Percentiles rank a stretch among this genome's conserved stretches.
Evolutionary conservation across 192 early-diverging fungal species (phyloP).

Genomic region (Rhizophagus clarus): DNA sequence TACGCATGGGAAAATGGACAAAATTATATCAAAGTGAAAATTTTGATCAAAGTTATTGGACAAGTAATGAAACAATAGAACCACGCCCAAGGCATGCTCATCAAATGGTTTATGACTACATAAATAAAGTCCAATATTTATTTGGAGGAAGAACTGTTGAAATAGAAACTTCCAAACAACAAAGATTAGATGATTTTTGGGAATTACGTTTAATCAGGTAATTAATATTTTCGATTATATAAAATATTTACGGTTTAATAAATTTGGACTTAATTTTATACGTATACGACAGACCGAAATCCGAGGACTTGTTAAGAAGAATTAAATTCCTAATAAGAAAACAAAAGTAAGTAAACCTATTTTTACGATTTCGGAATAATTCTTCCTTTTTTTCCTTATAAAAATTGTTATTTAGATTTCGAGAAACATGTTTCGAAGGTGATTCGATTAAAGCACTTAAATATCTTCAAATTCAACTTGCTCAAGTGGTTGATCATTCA

Average conservation of each 20-base stretch:
- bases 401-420: not conserved
- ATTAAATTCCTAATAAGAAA: constrained; percentile 20
- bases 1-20: constrained; percentile 55
- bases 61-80: constrained; percentile 41
- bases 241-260: constrained; percentile 2
- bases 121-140: constrained; percentile 73
- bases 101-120: constrained; percentile 84
- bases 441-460: constrained; percentile 62
- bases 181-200: constrained; percentile 85
- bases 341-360: constrained; percentile 15
- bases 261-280: not conserved
- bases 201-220: constrained; percentile 71
- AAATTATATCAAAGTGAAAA: constrained; percentile 73
- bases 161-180: constrained; percentile 47
- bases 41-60: constrained; percentile 18
- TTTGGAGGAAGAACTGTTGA: constrained; percentile 96
- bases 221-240: not conserved
- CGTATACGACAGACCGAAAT: constrained; percentile 22
- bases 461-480: constrained; percentile 76
- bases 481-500: constrained; percentile 69
- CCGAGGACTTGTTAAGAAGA: constrained; percentile 12
- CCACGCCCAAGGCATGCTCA: constrained; percentile 91
- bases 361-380: too few relatives aligned
- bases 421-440: constrained; percentile 29
- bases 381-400: not conserved